phyloP scores from a whole-genome alignment of 2,329 filamentous ascomycete genomes.

The Ceratocystis ficicola region DNA sequence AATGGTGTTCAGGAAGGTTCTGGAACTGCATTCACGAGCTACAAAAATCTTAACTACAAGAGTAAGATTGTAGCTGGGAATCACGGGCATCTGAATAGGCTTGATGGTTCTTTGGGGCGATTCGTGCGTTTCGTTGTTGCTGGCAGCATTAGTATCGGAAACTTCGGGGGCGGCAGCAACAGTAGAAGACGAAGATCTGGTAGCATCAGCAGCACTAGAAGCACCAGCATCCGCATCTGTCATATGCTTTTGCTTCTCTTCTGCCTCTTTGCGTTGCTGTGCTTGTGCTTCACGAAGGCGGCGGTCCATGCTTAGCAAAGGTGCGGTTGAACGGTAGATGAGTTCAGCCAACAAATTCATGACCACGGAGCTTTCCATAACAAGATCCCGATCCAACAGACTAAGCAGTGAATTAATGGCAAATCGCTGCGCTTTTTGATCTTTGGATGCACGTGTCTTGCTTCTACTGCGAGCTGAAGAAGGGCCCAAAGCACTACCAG shows the following conservation, averaged over 20 bases:
- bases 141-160: slow-evolving; percentile 25
- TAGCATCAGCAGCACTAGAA: not conserved
- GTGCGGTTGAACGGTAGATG: slow-evolving; percentile 76
- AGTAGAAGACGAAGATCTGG: not conserved
- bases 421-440: slow-evolving; percentile 71
- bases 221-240: slow-evolving; percentile 16
- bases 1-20: slow-evolving; percentile 94
- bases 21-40: slow-evolving; percentile 88
- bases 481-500: slow-evolving; percentile 51
- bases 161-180: slow-evolving; percentile 24
- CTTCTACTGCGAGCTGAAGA: slow-evolving; percentile 28
- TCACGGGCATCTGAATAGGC: slow-evolving; percentile 63
- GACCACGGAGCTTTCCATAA: slow-evolving; percentile 92
- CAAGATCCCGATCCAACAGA: slow-evolving; percentile 81
- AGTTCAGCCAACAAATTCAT: slow-evolving; percentile 89
- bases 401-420: slow-evolving; percentile 83
- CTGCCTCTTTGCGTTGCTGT: slow-evolving; percentile 32
- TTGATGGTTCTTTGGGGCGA: slow-evolving; percentile 40
- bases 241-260: slow-evolving; percentile 15
- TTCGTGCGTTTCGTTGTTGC: slow-evolving; percentile 33
- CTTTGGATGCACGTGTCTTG: slow-evolving; percentile 54
- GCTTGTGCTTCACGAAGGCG: slow-evolving; percentile 65
- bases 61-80: slow-evolving; percentile 79
- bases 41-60: slow-evolving; percentile 95
- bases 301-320: slow-evolving; percentile 68